Evolutionary conservation across 345 rosid genomes (phyloP).

Genomic region (Euphorbia lathyris): DNA sequence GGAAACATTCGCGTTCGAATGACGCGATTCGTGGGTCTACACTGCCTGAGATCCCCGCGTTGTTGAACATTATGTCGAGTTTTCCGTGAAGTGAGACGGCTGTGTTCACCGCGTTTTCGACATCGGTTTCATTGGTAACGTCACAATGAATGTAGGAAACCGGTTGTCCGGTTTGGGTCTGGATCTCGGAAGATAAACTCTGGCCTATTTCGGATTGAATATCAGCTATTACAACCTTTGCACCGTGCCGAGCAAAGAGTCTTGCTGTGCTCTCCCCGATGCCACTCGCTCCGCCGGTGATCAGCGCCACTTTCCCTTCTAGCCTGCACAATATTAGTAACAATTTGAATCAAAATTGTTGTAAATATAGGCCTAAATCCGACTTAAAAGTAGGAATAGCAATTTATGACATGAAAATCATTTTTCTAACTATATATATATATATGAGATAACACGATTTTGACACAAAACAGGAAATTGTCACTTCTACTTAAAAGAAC

Average conservation of each 20-base stretch:
- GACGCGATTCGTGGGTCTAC: background rate
- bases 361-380: background rate
- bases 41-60: background rate
- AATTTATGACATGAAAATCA: too few relatives aligned
- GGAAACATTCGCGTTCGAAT: background rate
- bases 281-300: conserved; percentile 9
- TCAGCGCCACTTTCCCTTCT: background rate
- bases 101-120: background rate
- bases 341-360: background rate
- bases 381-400: background rate
- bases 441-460: too few relatives aligned
- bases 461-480: too few relatives aligned
- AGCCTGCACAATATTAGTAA: background rate
- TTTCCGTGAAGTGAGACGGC: conserved; percentile 7
- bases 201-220: conserved; percentile 3
- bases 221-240: conserved; percentile 13
- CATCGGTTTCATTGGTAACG: conserved; percentile 2
- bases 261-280: conserved; percentile 8
- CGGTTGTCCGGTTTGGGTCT: background rate
- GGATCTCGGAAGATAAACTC: background rate
- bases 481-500: too few relatives aligned
- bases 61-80: conserved; percentile 17
- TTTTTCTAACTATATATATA: too few relatives aligned
- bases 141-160: conserved; percentile 6
- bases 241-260: background rate